Conservation (phyloP, 2,329 filamentous ascomycete genomes). For the Exophiala spinifera region DNA sequence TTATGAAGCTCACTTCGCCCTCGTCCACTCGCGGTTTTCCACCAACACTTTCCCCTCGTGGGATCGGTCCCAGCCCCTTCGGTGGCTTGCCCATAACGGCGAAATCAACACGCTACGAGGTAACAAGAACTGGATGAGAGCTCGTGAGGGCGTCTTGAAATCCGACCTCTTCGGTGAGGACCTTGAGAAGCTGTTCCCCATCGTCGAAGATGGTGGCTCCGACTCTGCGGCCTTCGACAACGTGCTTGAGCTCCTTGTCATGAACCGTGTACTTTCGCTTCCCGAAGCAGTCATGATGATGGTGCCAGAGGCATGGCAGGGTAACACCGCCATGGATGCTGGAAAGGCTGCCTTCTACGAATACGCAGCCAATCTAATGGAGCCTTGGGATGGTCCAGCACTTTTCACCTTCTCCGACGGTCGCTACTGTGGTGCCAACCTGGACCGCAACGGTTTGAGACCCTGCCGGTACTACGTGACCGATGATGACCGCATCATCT, state of each 20-base stretch:
- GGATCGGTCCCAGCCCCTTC: conserved; percentile 92
- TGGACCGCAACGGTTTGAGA: conserved; percentile 91
- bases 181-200: conserved; percentile 83
- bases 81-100: conserved; percentile 97
- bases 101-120: conserved; percentile 97
- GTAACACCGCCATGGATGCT: conserved; percentile 85
- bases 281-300: conserved; percentile 98
- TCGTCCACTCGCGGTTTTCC: conserved; percentile 95
- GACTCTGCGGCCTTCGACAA: conserved; percentile 98
- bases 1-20: conserved; percentile 93
- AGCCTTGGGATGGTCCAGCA: conserved; percentile 95
- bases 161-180: conserved; percentile 91
- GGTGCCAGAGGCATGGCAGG: conserved; percentile 98
- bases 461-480: conserved; percentile 97
- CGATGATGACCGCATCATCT: conserved; percentile 95
- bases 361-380: conserved; percentile 98
- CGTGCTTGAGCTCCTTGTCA: conserved; percentile 85
- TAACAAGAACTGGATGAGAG: conserved; percentile 99
- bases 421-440: conserved; percentile 92
- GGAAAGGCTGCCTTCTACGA: conserved; percentile 97
- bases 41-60: conserved; percentile 98
- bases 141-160: conserved; percentile 89
- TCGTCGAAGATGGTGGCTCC: conserved; percentile 93
- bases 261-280: conserved; percentile 92
- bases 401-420: conserved; percentile 97